Base-by-base conservation (phyloP, 345 rosid genomes). In the Eucalyptus erythrocorys region DNA sequence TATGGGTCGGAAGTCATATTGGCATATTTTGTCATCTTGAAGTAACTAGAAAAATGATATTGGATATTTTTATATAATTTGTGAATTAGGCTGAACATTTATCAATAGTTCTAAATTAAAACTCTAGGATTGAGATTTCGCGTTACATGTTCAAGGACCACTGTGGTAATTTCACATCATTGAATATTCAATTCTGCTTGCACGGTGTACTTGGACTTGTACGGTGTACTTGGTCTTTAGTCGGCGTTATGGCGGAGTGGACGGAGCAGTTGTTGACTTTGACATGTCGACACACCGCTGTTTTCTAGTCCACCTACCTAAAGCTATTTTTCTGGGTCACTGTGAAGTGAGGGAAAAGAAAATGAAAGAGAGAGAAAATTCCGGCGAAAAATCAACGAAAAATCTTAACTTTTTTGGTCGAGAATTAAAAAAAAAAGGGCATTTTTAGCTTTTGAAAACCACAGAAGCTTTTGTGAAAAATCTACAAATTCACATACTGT, bases 101-200 rank as follows among this genome's bases (percentile, higher is more conserved):
- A 11, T 21, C 0, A 64, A 59, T 0, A 1, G 1, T 24, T 24
- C 0, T 1, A 4, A 6, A 61, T 12, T 61, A 30, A 61, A 61
- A 61, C 3, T 13, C 0, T 0, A 12, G 0, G 5, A 11, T 17
- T 0, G 21, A 17, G 55, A 8, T 8, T 8, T 4, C 4, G 0
- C 0, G 26, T 51, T 51, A 3, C 10, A 51, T 27, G 26, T 37
- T 10, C 3, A 3, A 11, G 3, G 45, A 6, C 8, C 3, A 9
- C 6, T 37, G 14, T 10, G 8, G 24, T 42, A 10, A 10, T 37
- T 76, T 1, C 1, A 10, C 0, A 10, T 21, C 3, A 21, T 76
- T 37, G 10, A 40, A 76, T 10, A 9, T 37, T 37, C 37, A 37
- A 37, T 40, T 1, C 21, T 76, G 82, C 8, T 19, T 40, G 82